Percentiles rank a stretch among this genome's conserved stretches.
Evolutionary conservation across 73 alveolate species (phyloP).

Genomic region (Tetrahymena malaccensis): DNA sequence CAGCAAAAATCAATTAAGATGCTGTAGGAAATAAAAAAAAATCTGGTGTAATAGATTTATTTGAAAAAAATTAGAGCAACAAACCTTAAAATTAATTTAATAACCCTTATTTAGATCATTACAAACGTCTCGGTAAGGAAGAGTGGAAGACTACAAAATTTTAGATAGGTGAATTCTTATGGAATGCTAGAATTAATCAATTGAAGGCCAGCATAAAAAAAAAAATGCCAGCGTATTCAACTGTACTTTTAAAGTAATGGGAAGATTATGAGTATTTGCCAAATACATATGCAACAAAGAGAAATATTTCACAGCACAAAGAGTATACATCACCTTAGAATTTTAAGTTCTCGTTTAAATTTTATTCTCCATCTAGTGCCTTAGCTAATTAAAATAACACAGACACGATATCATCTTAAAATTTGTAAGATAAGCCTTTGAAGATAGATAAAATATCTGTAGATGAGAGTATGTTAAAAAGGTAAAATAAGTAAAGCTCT

Average conservation of each 20-base stretch:
- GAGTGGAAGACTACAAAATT: background rate
- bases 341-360: background rate
- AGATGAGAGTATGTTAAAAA: background rate
- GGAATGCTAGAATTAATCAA: background rate
- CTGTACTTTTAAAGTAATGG: background rate
- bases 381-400: background rate
- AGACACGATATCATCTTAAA: background rate
- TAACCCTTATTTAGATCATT: background rate
- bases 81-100: background rate
- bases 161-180: background rate
- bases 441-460: background rate
- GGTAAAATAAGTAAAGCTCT: background rate
- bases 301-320: background rate
- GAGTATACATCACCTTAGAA: background rate
- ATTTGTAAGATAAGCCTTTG: background rate
- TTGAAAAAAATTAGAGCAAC: background rate
- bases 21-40: background rate
- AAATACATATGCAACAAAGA: background rate
- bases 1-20: background rate
- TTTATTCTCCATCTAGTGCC: background rate
- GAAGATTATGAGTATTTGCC: background rate
- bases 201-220: background rate
- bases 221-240: background rate
- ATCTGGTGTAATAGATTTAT: background rate
- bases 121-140: background rate